A percentile compares a stretch with the other conserved stretches of the same genome.
Conservation (phyloP, 2,329 filamentous ascomycete genomes). For the Endocalyx cinctus region DNA sequence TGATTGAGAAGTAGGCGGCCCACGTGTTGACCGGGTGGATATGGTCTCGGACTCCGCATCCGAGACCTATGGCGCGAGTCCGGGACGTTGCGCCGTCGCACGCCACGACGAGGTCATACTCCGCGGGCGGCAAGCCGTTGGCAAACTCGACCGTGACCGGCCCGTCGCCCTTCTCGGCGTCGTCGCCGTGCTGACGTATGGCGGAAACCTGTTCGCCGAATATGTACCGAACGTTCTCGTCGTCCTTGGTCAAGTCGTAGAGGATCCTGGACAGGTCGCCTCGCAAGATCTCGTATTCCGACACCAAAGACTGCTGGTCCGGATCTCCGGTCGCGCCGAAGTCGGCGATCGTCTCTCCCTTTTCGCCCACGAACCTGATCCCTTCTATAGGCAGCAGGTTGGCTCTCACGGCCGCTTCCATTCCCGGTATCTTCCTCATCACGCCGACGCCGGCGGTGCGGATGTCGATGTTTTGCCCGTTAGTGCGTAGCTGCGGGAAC, state of each 20-base stretch:
- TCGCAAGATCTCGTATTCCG: conserved; percentile 44
- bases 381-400: conserved; percentile 37
- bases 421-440: conserved; percentile 27
- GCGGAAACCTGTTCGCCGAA: conserved; percentile 33
- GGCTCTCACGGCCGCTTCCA: conserved; percentile 31
- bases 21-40: conserved; percentile 32
- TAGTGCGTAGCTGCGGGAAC: conserved; percentile 13
- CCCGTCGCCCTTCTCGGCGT: conserved; percentile 22
- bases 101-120: conserved; percentile 45
- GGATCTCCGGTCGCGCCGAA: conserved; percentile 30
- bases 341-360: conserved; percentile 32
- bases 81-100: conserved; percentile 43
- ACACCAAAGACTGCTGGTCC: conserved; percentile 38
- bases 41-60: conserved; percentile 33
- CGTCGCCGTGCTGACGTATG: conserved; percentile 25
- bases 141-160: conserved; percentile 36
- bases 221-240: conserved; percentile 31
- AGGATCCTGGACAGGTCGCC: conserved; percentile 39
- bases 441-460: conserved; percentile 17
- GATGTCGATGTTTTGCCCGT: conserved; percentile 24
- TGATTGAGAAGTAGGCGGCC: conserved; percentile 37
- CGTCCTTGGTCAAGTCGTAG: conserved; percentile 33
- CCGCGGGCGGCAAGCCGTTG: conserved; percentile 28
- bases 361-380: conserved; percentile 33
- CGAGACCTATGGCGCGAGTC: conserved; percentile 40